Base-by-base conservation (phyloP, 2,329 filamentous ascomycete genomes). In the Aureobasidium vineae region DNA sequence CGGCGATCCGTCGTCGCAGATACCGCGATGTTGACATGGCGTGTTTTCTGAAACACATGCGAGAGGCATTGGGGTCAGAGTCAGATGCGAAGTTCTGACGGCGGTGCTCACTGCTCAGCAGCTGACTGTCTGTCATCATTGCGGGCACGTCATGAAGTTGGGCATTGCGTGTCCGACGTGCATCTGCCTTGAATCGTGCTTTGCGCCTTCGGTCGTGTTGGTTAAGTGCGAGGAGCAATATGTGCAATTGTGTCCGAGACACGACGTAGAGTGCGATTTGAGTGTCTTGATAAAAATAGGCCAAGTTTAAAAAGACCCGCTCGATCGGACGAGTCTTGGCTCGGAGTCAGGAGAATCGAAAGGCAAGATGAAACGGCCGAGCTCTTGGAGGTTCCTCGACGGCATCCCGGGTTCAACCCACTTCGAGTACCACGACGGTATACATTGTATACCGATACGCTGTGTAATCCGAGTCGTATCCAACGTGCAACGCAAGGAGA, bases 281-380 rank as follows among this genome's bases (percentile, higher is more conserved):
- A 40, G 59, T 21, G 36, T 50, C 6, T 63, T 28, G 50, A 28
- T 52, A 50, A 63, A 63, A 63, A 63, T 63, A 63, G 59, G 33
- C 36, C 41, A 33, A 23, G 15, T 26, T 57, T 16, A 53, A 41
- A 38, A 53, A 26, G n/a, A 31, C 28, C 28, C 10, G 10, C 33
- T 49, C 6, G 43, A 36, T 61, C 40, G 38, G n/a, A 28, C 57
- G 31, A 47, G 57, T 59, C 40, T 49, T 61, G 43, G 57, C 40
- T 61, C 28, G 56, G 36, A 36, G n/a, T 49, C 28, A 47, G 56
- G 38, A 49, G 28, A 31, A 49, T 49, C 10, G 36, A 21, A 41
- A 40, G 33, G 59, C 43, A 63, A 50, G 23, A 40, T 63, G 59
- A 63, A 63, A 63, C 59, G 19, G 59, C 59, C 59, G 41, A 63